Conservation (phyloP, 176 grass and related monocot species). For the Thalia dealbata region DNA sequence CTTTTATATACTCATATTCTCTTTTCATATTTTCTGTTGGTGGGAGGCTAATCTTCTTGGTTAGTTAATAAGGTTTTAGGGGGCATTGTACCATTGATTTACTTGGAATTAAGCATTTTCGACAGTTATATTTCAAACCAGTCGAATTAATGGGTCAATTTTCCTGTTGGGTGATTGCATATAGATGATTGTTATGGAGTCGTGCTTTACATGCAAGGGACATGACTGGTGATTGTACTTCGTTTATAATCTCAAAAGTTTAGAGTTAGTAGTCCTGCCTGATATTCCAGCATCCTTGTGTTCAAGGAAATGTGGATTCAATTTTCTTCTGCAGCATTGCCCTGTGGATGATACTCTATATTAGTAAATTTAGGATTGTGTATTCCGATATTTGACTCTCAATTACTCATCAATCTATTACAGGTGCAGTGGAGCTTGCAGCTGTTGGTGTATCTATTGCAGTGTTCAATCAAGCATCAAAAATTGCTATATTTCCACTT, state of each 20-base stretch:
- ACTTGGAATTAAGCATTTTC: no score
- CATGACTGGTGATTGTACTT: no score
- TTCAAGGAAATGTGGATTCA: neutral
- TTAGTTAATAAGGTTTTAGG: no score
- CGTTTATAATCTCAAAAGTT: no score
- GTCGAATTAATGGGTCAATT: no score
- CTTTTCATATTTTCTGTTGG: neutral
- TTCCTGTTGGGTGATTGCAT: no score
- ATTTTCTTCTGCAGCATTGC: neutral
- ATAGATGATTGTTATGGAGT: no score
- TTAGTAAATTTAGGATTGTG: neutral
- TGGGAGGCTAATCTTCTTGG: no score
- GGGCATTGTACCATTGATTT: no score
- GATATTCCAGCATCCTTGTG: neutral
- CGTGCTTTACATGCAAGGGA: no score
- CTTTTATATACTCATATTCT: neutral
- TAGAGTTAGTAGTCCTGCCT: neutral
- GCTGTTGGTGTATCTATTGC: conserved; percentile 85
- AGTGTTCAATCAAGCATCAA: conserved; percentile 83
- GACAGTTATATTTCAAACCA: no score
- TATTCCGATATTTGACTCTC: neutral
- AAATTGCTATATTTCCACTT: conserved; percentile 78
- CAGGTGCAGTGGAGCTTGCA: conserved; percentile 76
- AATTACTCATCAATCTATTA: conserved; percentile 12
- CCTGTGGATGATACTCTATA: neutral